Conservation (phyloP, 345 rosid genomes). For the Jatropha curcas region DNA sequence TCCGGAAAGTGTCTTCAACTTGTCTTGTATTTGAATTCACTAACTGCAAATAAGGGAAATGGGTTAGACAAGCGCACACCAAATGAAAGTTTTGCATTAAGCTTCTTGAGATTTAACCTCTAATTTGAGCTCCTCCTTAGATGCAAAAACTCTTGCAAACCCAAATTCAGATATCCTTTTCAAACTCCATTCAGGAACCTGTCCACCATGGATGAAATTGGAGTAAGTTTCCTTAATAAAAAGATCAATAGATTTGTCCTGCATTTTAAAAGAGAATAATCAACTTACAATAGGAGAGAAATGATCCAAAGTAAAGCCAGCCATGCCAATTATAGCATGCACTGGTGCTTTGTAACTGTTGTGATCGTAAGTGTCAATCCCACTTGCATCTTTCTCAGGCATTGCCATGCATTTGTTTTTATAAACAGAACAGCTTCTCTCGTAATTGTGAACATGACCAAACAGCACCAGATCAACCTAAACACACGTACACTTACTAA, state of each 20-base stretch:
- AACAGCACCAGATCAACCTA: conserved; percentile 61
- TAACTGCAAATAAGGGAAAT: conserved; percentile 39
- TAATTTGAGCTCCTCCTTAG: conserved; percentile 36
- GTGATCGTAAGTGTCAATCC: conserved; percentile 54
- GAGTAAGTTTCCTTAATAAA: not conserved
- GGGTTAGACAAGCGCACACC: not conserved
- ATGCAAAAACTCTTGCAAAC: conserved; percentile 49
- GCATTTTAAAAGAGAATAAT: not conserved
- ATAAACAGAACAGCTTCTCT: conserved; percentile 60
- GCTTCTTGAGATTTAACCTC: conserved; percentile 39
- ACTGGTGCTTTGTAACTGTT: conserved; percentile 59
- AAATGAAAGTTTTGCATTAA: not conserved
- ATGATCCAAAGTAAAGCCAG: conserved; percentile 52
- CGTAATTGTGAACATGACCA: conserved; percentile 79
- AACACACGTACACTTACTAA: not conserved
- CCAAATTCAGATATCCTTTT: conserved; percentile 51
- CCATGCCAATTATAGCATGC: conserved; percentile 68
- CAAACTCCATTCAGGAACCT: conserved; percentile 52
- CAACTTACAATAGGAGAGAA: conserved; percentile 39
- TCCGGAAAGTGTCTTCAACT: conserved; percentile 50
- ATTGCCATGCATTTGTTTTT: conserved; percentile 41
- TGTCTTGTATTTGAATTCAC: conserved; percentile 40
- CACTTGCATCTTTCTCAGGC: conserved; percentile 47
- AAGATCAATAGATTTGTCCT: not conserved
- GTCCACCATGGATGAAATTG: not conserved